Evolutionary conservation across 139 green algal genomes (phyloP).

Genomic region (Micractinium conductrix): DNA sequence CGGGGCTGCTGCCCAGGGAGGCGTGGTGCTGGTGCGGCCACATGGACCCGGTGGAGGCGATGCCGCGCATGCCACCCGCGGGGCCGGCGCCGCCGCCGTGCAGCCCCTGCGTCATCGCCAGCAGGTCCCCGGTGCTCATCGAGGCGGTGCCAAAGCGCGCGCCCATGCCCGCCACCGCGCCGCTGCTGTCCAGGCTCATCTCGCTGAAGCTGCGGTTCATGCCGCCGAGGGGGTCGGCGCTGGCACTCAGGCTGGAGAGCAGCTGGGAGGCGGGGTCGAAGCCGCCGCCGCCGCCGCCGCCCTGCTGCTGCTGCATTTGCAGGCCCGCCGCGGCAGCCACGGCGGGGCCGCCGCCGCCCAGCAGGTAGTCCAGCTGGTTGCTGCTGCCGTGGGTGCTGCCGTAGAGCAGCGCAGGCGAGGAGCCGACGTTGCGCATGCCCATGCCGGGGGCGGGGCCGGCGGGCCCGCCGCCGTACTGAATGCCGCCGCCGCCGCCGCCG

Average conservation of each 20-base stretch:
- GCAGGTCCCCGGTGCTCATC: slow-evolving; percentile 40
- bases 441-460: not conserved
- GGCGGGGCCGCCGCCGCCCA: slow-evolving; percentile 2
- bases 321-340: slow-evolving; percentile 1
- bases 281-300: not conserved
- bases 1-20: slow-evolving; percentile 35
- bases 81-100: not conserved
- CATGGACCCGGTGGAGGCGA: slow-evolving; percentile 33
- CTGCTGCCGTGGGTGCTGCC: slow-evolving; percentile 1
- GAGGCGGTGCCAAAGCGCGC: not conserved
- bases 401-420: slow-evolving; percentile 14
- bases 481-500: not conserved
- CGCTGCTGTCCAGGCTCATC: slow-evolving; percentile 38
- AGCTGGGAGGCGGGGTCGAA: not conserved
- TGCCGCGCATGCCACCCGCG: slow-evolving; percentile 23
- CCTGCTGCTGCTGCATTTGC: slow-evolving; percentile 11
- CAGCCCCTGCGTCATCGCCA: slow-evolving; percentile 33
- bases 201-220: slow-evolving; percentile 36
- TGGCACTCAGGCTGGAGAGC: slow-evolving; percentile 4
- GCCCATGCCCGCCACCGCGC: slow-evolving; percentile 20
- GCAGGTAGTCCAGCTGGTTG: slow-evolving; percentile 31
- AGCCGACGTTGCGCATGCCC: slow-evolving; percentile 24
- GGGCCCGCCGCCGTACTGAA: not conserved
- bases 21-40: slow-evolving; percentile 34
- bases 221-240: slow-evolving; percentile 12